Percentiles rank a stretch among this genome's conserved stretches.
These are phyloP conservation scores for Epichloe festucae DNA, from an alignment of 2,329 filamentous ascomycete species.

Conservation along the genomic window DNA sequence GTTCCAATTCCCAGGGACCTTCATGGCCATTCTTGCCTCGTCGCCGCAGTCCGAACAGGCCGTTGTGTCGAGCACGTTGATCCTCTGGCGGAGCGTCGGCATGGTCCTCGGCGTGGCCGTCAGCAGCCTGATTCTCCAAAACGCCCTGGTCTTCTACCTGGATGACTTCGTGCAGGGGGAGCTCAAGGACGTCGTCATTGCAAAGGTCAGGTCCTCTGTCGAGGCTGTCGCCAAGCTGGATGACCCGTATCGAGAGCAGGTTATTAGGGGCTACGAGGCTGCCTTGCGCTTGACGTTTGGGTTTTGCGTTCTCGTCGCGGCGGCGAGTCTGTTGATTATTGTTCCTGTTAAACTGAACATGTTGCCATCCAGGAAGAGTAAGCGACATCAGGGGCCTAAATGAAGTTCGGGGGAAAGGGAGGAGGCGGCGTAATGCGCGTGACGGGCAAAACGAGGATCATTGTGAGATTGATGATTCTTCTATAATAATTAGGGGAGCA, in stretches of 20 bases:
- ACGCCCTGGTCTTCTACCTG: constrained; percentile 49
- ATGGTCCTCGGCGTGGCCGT: constrained; percentile 60
- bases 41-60: constrained; percentile 50
- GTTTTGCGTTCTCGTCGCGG: constrained; percentile 30
- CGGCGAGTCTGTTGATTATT: constrained; percentile 34
- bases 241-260: constrained; percentile 36
- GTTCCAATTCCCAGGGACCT: constrained; percentile 50
- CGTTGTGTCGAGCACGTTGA: constrained; percentile 56
- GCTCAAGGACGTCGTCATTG: constrained; percentile 43
- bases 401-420: background rate
- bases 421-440: too few species aligned
- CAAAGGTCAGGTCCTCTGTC: constrained; percentile 38
- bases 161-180: constrained; percentile 40
- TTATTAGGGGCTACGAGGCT: constrained; percentile 40
- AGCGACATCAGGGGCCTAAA: background rate
- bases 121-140: constrained; percentile 62
- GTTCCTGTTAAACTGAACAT: constrained; percentile 41
- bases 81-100: constrained; percentile 59
- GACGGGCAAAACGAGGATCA: too few species aligned
- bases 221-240: constrained; percentile 35
- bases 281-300: constrained; percentile 35
- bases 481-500: too few species aligned
- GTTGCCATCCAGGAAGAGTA: constrained; percentile 28
- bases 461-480: too few species aligned
- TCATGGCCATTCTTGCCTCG: constrained; percentile 49